Conservation (phyloP, 164 flowering plant genomes). For the Brasenia schreberi region DNA sequence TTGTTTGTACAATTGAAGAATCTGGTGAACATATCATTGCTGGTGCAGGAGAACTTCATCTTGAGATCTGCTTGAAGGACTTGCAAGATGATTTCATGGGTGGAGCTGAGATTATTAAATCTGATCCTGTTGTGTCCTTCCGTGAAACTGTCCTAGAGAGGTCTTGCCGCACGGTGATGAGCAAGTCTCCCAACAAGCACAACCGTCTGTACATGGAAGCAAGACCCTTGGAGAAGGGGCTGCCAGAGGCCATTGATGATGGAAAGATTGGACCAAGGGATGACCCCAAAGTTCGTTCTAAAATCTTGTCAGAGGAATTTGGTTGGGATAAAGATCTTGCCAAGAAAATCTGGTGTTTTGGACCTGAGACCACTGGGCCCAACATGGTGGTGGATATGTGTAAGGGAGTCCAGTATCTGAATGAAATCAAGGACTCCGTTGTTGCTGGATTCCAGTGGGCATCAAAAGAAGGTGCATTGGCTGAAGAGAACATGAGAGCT, state of each 20-base stretch:
- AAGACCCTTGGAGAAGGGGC: conserved; percentile 22
- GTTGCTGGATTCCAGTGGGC: conserved; percentile 26
- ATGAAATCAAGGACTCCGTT: conserved; percentile 26
- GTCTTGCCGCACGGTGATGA: conserved; percentile 22
- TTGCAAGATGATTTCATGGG: conserved; percentile 25
- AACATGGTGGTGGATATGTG: conserved; percentile 27
- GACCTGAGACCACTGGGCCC: conserved; percentile 26
- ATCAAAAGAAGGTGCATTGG: conserved; percentile 24
- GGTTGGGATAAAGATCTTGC: conserved; percentile 28
- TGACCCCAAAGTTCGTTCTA: conserved; percentile 19
- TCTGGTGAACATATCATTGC: conserved; percentile 31
- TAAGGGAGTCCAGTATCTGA: conserved; percentile 27
- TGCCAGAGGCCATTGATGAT: conserved; percentile 27
- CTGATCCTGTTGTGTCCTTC: conserved; percentile 22
- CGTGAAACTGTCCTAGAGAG: conserved; percentile 27
- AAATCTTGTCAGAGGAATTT: conserved; percentile 20
- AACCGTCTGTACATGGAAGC: conserved; percentile 28
- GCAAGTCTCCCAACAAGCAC: conserved; percentile 26
- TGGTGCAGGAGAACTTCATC: conserved; percentile 23
- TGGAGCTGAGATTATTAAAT: conserved; percentile 18
- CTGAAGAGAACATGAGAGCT: conserved; percentile 27
- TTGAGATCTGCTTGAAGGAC: conserved; percentile 24
- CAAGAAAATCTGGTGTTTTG: conserved; percentile 27
- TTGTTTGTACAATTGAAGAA: conserved; percentile 22
- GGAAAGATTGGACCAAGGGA: conserved; percentile 22